Base-by-base conservation (phyloP, 2,329 filamentous ascomycete genomes). In the Penicillium nordicum region DNA sequence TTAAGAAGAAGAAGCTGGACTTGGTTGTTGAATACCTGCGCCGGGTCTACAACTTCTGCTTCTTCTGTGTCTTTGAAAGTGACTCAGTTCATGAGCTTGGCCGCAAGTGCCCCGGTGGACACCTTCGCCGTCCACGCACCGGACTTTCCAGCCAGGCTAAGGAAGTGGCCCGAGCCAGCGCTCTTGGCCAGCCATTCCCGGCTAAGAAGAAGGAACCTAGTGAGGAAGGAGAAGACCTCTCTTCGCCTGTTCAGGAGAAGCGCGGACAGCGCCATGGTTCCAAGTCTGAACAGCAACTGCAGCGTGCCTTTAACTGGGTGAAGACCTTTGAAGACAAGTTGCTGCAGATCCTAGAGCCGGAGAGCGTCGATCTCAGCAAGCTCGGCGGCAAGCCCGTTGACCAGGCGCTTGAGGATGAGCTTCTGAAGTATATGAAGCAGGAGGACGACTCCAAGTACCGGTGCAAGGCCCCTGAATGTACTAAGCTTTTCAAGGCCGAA, bases 1-100 rank as follows among this genome's bases (percentile, higher is more conserved):
- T 87, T 40, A 94, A 96, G 81, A 97, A 97, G 83, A 97, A 99
- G 80, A 92, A 94, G 69, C 84, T 99, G 48, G 94, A 99, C 75
- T 81, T 99, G 36, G 82, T 96, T 73, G 94, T 97, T 51, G 94
- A 99, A 76, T 99, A 99, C 72, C 82, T 99, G 57, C 91, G 94
- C 50, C 88, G 94, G 16, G 94, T 99, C 50, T 96, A 95, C 82
- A 97, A 94, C 76, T 97, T 99, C 78, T 99, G 94, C 79, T 97
- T 99, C 80, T 99, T 97, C 79, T 99, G 94, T 73, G 95, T 99
- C 5, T 97, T 99, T 65, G 94, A 99, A 76, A 94, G 92, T 69
- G 94, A 99, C 74, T 97, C 93, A 0, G 88, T 97, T 23, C 94
- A 99, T 69, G 94, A 99, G 76, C 81, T 99, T 63, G 92, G 90